These are phyloP conservation scores for Solanum pimpinellifolium DNA, from an alignment of 257 asterid species.

Conservation along the genomic window DNA sequence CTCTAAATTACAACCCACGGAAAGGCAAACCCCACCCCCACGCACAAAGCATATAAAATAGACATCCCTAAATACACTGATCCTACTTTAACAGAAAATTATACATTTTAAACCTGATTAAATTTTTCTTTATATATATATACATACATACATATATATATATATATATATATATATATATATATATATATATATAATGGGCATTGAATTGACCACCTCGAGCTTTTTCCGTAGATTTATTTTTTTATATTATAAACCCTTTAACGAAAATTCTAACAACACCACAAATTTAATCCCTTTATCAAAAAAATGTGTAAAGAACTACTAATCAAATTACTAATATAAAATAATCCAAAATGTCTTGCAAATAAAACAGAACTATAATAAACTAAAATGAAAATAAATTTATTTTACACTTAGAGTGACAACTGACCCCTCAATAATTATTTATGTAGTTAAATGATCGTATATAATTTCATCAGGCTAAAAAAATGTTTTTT, in stretches of 20 bases:
- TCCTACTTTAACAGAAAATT: no score
- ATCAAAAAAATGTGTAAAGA: neutral
- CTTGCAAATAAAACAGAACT: neutral
- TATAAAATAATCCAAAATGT: neutral
- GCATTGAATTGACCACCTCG: neutral
- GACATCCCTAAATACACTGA: neutral
- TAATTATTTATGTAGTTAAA: neutral
- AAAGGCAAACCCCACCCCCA: neutral
- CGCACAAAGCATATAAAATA: neutral
- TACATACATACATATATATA: no score
- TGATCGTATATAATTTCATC: neutral
- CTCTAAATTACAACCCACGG: neutral
- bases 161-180: no score
- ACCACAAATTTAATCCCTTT: no score
- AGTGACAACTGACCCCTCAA: neutral
- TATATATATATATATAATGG: no score
- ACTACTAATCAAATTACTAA: neutral
- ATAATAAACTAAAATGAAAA: neutral
- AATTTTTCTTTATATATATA: no score
- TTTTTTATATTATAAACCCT: no score
- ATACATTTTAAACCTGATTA: no score
- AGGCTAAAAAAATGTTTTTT: neutral
- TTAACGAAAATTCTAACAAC: neutral
- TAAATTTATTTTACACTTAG: neutral
- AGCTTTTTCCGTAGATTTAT: fast-evolving